These are phyloP conservation scores for Penicillium goetzii DNA, from an alignment of 495 filamentous ascomycete genomes.

Conservation along the genomic window DNA sequence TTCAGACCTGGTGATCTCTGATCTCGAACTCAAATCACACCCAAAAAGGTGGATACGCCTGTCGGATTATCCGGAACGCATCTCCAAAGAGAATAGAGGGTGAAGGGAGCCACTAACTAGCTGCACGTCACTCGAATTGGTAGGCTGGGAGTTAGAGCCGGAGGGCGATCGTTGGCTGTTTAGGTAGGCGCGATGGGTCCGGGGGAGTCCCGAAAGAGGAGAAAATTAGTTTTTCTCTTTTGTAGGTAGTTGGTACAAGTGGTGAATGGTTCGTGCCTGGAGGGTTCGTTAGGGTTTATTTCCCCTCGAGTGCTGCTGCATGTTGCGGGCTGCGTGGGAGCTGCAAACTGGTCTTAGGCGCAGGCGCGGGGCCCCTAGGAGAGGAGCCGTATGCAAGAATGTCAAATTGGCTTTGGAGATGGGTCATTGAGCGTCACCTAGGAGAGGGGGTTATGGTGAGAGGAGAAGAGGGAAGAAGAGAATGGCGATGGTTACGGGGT, in stretches of 20 bases:
- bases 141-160: conserved; percentile 19
- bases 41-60: conserved; percentile 5
- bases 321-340: conserved; percentile 23
- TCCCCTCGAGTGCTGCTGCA: conserved; percentile 24
- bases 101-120: neutral
- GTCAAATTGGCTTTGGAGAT: conserved; percentile 11
- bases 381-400: conserved; percentile 20
- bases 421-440: neutral
- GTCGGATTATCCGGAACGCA: conserved; percentile 21
- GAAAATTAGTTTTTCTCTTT: conserved; percentile 17
- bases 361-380: conserved; percentile 20
- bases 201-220: conserved; percentile 26
- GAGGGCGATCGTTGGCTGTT: conserved; percentile 15
- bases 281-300: neutral
- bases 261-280: conserved; percentile 31
- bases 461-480: conserved; percentile 2
- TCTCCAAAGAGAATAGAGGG: neutral
- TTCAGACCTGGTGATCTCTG: conserved; percentile 17
- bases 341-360: conserved; percentile 31
- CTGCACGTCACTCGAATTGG: conserved; percentile 33
- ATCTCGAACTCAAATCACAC: conserved; percentile 17
- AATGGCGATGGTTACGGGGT: neutral
- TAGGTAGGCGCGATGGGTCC: conserved; percentile 17
- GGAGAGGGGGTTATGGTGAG: neutral
- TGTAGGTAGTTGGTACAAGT: neutral